These are phyloP conservation scores for Metschnikowia reukaufii DNA, from an alignment of 805 yeast genomes.

Conservation along the genomic window DNA sequence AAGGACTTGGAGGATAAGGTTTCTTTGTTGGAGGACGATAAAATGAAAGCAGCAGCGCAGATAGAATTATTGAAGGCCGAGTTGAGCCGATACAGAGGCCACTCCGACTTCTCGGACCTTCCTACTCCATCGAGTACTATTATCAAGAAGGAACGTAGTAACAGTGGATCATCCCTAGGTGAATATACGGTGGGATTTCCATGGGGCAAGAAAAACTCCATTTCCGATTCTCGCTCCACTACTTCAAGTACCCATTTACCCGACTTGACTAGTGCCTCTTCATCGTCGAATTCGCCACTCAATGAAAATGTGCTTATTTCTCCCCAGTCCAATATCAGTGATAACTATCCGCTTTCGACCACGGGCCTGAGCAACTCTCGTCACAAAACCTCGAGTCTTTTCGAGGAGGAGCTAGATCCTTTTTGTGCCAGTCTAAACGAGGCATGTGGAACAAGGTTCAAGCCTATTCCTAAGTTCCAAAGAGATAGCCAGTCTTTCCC, in stretches of 20 bases:
- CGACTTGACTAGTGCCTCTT: slow-evolving; percentile 37
- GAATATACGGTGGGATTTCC: slow-evolving; percentile 52
- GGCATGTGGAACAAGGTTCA: slow-evolving; percentile 78
- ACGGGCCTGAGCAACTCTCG: slow-evolving; percentile 12
- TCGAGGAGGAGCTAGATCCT: slow-evolving; percentile 67
- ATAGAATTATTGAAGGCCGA: slow-evolving; percentile 73
- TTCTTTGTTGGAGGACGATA: slow-evolving; percentile 65
- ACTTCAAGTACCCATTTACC: slow-evolving; percentile 24
- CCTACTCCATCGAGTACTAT: slow-evolving; percentile 3
- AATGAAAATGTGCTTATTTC: slow-evolving; percentile 38
- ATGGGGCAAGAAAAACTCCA: slow-evolving; percentile 35
- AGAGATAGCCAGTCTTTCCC: slow-evolving; percentile 16
- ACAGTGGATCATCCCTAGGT: background rate
- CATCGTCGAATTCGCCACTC: slow-evolving; percentile 39
- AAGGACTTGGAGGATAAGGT: slow-evolving; percentile 83
- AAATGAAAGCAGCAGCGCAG: slow-evolving; percentile 66
- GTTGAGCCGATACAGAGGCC: slow-evolving; percentile 57
- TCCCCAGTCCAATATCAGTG: slow-evolving; percentile 28
- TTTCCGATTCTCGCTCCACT: slow-evolving; percentile 7
- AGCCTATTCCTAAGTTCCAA: slow-evolving; percentile 60
- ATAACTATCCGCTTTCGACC: slow-evolving; percentile 16
- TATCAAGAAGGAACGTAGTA: slow-evolving; percentile 5
- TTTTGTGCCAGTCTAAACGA: slow-evolving; percentile 75
- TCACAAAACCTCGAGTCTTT: slow-evolving; percentile 28
- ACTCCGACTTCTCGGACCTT: slow-evolving; percentile 29